phyloP scores from a whole-genome alignment of 805 yeast genomes.

The Candida saitoana region DNA sequence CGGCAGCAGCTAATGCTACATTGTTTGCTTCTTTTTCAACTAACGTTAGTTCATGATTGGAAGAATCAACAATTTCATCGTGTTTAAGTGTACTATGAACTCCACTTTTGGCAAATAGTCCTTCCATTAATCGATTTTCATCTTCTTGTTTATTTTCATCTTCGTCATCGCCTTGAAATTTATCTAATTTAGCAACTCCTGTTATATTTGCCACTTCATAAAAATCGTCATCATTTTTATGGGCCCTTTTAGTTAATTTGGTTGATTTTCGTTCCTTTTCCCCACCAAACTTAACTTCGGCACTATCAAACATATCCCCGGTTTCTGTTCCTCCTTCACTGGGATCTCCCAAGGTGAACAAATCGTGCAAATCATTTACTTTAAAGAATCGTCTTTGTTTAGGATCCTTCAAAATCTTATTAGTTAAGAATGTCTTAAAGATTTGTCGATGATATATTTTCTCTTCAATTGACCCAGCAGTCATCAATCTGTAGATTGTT shows the following conservation, averaged over 20 bases:
- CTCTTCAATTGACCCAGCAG: slow-evolving; percentile 94
- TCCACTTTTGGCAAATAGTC: slow-evolving; percentile 65
- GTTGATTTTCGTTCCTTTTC: slow-evolving; percentile 29
- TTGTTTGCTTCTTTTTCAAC: slow-evolving; percentile 62
- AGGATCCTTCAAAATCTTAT: slow-evolving; percentile 92
- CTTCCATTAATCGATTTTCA: slow-evolving; percentile 68
- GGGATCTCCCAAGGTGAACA: slow-evolving; percentile 80
- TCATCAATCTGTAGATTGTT: slow-evolving; percentile 84
- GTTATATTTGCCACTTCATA: slow-evolving; percentile 55
- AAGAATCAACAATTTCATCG: slow-evolving; percentile 64
- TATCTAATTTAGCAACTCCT: slow-evolving; percentile 73
- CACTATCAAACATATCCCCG: slow-evolving; percentile 55
- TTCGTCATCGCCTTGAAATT: slow-evolving; percentile 48
- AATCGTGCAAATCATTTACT: slow-evolving; percentile 84
- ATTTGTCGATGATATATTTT: slow-evolving; percentile 96
- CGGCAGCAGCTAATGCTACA: slow-evolving; percentile 50
- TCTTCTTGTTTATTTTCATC: slow-evolving; percentile 25
- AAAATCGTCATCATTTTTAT: slow-evolving; percentile 60
- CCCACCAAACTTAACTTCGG: slow-evolving; percentile 37
- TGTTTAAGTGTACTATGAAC: slow-evolving; percentile 75
- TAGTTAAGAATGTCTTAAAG: slow-evolving; percentile 89
- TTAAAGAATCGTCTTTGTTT: slow-evolving; percentile 91
- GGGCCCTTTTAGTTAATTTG: slow-evolving; percentile 23
- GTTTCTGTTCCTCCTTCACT: slow-evolving; percentile 64
- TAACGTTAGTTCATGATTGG: slow-evolving; percentile 48